Base-by-base conservation (phyloP, 345 rosid genomes). In the Pseudoturritis turrita region DNA sequence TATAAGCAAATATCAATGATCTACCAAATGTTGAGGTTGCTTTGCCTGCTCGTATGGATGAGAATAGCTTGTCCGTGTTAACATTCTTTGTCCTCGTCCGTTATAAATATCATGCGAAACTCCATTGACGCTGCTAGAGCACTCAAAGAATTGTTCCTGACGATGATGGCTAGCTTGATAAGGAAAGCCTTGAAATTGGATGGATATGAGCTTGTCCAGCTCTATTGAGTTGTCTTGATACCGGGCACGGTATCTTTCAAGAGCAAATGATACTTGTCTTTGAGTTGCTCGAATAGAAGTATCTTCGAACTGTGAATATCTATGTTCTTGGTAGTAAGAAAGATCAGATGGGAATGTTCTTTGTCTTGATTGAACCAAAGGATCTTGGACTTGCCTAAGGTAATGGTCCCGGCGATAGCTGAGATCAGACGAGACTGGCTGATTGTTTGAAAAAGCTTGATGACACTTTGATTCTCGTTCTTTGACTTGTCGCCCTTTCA, bases 1-100 rank as follows among this genome's bases (percentile, higher is more conserved):
- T 43, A 55, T 31, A 22, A 4, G 17, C 31, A 35, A 65, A 49
- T 7, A 15, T 6, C 0, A 35, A 25, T 37, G 21, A 56, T 47
- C 19, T 65, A 74, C 72, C 72, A 65, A 15, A 19, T 39, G 58
- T 19, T 37, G 66, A 57, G 36, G 67, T 74, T 37, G 14, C 46
- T 74, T 46, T 58, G 53, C 61, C 37, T 21, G 28, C 18, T 21
- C 29, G 73, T 74, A 40, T 8, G 19, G 26, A 56, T 46, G 57
- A 15, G n/a, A 13, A 45, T 44, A 46, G 25, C 52, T 18, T 36
- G 25, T 65, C 14, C 10, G 7, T 37, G 44, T 35, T 26, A 29
- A 19, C 59, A 39, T 23, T 65, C 43, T n/a, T 55, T 19, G 17
- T n/a, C n/a, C n/a, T n/a, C n/a, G n/a, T n/a, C n/a, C n/a, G n/a